Evolutionary conservation across 352 stramenopile genomes (phyloP).

Genomic region (Phytophthora pistaciae): DNA sequence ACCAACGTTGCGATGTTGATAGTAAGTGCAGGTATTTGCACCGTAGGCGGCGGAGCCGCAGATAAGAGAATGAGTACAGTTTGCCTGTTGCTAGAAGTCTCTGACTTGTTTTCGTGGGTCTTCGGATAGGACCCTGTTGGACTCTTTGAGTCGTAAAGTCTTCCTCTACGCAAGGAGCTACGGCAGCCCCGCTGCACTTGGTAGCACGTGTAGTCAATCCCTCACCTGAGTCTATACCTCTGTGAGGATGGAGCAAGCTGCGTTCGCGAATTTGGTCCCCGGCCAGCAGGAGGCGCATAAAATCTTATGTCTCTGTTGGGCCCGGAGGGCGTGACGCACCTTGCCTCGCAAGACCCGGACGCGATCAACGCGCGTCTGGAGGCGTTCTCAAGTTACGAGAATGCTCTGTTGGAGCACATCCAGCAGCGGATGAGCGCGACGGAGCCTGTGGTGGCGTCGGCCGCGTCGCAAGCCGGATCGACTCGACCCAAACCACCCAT

Average conservation of each 20-base stretch:
- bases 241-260: background rate
- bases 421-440: background rate
- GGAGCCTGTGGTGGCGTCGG: background rate
- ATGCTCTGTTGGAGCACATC: constrained; percentile 7
- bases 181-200: constrained; percentile 1
- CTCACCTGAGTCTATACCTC: background rate
- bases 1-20: too few species aligned
- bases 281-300: background rate
- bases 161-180: background rate
- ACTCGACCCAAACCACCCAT: constrained; percentile 1
- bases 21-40: too few species aligned
- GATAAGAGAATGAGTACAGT: too few species aligned
- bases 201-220: constrained; percentile 3
- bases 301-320: background rate
- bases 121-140: too few species aligned
- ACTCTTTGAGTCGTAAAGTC: background rate
- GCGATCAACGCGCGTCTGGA: constrained; percentile 8
- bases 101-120: too few species aligned
- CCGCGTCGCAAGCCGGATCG: background rate
- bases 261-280: background rate
- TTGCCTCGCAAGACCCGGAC: constrained; percentile 1
- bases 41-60: too few species aligned
- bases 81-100: too few species aligned
- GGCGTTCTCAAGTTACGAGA: constrained; percentile 10
- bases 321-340: background rate